A percentile compares a stretch with the other conserved stretches of the same genome.
phyloP scores from a whole-genome alignment of 140 eudicot genomes.

The Cichorium intybus region DNA sequence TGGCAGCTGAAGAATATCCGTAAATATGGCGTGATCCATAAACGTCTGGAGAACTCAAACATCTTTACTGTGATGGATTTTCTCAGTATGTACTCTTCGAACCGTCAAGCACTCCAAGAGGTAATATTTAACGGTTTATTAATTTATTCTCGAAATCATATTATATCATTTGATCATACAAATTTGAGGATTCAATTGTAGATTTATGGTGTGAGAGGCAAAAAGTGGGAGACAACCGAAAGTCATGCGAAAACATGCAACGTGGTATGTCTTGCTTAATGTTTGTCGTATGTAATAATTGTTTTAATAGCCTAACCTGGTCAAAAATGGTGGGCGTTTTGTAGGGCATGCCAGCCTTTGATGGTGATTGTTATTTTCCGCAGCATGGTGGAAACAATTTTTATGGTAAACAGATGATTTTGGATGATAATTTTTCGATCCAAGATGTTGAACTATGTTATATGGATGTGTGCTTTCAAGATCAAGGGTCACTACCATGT shows the following conservation, averaged over 20 bases:
- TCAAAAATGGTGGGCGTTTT: not conserved
- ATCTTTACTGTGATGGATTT: constrained; percentile 9
- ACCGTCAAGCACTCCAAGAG: constrained; percentile 15
- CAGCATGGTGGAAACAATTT: too few species aligned
- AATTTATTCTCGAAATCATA: not conserved
- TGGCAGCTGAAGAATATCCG: constrained; percentile 3
- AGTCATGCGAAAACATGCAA: constrained; percentile 26
- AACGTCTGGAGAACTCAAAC: not conserved
- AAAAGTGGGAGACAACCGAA: constrained; percentile 9
- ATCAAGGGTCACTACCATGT: not conserved
- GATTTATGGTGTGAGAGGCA: constrained; percentile 14
- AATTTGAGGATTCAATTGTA: not conserved
- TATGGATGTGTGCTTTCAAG: not conserved
- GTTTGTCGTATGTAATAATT: not conserved
- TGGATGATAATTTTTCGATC: constrained; percentile 6
- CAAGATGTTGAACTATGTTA: not conserved
- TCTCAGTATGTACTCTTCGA: not conserved
- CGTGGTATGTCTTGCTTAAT: not conserved
- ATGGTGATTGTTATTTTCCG: not conserved
- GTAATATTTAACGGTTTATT: not conserved
- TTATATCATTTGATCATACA: not conserved
- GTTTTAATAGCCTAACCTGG: not conserved
- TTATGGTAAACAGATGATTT: not conserved
- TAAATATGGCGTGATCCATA: not conserved
- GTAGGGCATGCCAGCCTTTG: not conserved